Conservation (phyloP, 2,329 filamentous ascomycete species). For the Alternaria triticina region DNA sequence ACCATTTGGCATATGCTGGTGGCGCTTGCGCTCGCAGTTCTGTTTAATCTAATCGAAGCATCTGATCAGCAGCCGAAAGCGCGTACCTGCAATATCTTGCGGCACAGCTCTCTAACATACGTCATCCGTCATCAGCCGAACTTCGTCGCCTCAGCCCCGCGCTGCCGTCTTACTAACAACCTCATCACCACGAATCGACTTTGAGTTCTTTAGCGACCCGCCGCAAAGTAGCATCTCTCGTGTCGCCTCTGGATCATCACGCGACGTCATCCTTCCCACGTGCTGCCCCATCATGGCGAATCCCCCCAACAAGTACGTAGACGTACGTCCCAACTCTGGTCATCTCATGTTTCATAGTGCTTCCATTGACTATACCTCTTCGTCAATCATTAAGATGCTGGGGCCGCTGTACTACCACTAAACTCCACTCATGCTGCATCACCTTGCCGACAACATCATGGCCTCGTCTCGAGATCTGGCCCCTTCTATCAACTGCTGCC, state of each 20-base stretch:
- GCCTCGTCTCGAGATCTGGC: neutral
- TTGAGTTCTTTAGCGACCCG: neutral
- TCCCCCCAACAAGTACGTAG: neutral
- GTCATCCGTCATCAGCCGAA: neutral
- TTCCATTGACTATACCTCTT: neutral
- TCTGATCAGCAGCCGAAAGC: fast-evolving
- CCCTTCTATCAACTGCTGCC: neutral
- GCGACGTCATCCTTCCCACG: neutral
- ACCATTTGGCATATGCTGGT: no score
- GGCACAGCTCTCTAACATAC: neutral
- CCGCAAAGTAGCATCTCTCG: neutral
- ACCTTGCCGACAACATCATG: neutral
- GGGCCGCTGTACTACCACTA: neutral
- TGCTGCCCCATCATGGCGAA: neutral
- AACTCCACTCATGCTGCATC: neutral
- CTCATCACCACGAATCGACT: neutral
- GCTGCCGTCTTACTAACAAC: neutral
- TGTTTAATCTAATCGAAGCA: neutral
- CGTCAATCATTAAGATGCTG: neutral
- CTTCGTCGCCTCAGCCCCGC: neutral
- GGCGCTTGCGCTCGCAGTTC: neutral
- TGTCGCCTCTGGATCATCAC: neutral
- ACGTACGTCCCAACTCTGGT: neutral
- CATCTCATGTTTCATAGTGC: neutral
- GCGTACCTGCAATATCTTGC: neutral